These are phyloP conservation scores for Yarrowia sp. DNA, from an alignment of 805 yeast species.

Conservation along the genomic window DNA sequence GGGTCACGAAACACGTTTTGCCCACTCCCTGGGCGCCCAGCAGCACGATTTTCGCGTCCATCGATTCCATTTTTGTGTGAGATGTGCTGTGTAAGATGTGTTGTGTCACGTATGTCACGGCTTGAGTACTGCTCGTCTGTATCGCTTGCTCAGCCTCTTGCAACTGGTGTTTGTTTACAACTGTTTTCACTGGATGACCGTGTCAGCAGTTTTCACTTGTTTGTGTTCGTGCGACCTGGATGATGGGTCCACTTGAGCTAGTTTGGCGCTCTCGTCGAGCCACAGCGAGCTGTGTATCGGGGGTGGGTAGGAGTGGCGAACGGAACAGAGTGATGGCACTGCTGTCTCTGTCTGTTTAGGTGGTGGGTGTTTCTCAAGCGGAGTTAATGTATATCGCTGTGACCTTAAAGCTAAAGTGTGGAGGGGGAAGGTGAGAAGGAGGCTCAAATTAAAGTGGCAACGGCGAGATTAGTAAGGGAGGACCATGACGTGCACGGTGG, in stretches of 20 bases:
- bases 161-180: no score
- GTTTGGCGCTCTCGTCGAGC: conserved; percentile 6
- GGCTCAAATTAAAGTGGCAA: conserved; percentile 20
- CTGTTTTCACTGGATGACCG: no score
- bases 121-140: no score
- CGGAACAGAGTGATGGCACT: not conserved
- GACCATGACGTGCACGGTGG: no score
- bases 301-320: no score
- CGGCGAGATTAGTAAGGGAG: not conserved
- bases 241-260: not conserved
- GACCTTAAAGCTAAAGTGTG: conserved; percentile 15
- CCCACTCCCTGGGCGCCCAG: conserved; percentile 52
- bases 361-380: conserved; percentile 14
- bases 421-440: conserved; percentile 1
- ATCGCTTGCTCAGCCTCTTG: no score
- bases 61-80: conserved; percentile 3
- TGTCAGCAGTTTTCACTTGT: no score
- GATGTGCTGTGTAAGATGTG: no score
- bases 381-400: conserved; percentile 35
- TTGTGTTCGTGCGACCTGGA: no score
- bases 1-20: conserved; percentile 50
- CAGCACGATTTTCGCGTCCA: conserved; percentile 51
- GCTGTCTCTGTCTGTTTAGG: conserved; percentile 12
- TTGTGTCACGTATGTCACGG: no score
- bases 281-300: conserved; percentile 3